Conservation (phyloP, 1,284 basidiomycete species). For the Ganoderma sinense region DNA sequence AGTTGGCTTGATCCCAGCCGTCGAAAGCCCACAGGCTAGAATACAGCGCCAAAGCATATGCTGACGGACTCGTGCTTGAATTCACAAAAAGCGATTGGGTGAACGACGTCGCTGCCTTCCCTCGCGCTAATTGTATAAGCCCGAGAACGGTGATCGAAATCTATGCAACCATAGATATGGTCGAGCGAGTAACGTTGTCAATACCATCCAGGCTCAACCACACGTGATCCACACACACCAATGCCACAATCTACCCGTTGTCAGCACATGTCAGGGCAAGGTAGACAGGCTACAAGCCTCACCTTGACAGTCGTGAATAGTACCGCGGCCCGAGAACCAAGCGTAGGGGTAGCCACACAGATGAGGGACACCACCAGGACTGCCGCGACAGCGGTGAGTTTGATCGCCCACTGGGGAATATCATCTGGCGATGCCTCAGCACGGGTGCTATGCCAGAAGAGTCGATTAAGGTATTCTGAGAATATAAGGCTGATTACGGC, state of each 20-base stretch:
- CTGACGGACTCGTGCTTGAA: conserved; percentile 80
- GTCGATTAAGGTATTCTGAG: conserved; percentile 87
- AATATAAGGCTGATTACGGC: conserved; percentile 79
- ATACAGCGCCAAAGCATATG: conserved; percentile 94
- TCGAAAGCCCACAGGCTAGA: conserved; percentile 97
- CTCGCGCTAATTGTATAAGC: conserved; percentile 74
- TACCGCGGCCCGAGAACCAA: conserved; percentile 86
- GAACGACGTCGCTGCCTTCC: conserved; percentile 71
- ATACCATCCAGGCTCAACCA: background rate
- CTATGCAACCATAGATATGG: conserved; percentile 43
- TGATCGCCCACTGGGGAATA: conserved; percentile 94
- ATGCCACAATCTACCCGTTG: conserved; percentile 57
- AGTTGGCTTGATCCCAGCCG: conserved; percentile 93
- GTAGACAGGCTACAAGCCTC: conserved; percentile 20
- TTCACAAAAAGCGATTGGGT: conserved; percentile 74
- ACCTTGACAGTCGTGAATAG: conserved; percentile 91
- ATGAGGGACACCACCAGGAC: conserved; percentile 77
- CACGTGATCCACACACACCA: conserved; percentile 47
- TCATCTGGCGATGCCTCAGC: conserved; percentile 75
- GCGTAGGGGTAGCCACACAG: conserved; percentile 80
- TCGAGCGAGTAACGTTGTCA: background rate
- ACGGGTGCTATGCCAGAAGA: conserved; percentile 72
- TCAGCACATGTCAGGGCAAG: background rate
- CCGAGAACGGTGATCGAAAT: conserved; percentile 77
- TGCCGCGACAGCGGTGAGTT: conserved; percentile 82